Evolutionary conservation across 2,329 filamentous ascomycete species (phyloP).

Genomic region (Ophiocordyceps polyrhachis-furcata): DNA sequence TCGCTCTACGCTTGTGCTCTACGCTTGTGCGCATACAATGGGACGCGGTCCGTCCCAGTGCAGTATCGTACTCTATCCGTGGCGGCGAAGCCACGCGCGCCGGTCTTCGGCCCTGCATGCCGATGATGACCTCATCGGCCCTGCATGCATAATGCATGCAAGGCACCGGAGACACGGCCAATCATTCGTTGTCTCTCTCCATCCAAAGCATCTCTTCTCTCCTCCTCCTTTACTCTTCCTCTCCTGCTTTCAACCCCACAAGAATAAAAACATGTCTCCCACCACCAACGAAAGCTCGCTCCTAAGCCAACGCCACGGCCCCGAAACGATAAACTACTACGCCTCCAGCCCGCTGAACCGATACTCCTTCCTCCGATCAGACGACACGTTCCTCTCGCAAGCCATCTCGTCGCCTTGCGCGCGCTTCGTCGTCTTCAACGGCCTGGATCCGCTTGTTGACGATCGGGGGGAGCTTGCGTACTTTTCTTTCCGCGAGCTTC

Average conservation of each 20-base stretch:
- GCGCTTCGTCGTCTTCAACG: conserved; percentile 59
- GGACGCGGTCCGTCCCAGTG: too few relatives aligned
- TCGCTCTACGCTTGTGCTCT: too few relatives aligned
- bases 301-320: conserved; percentile 60
- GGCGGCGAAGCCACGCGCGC: too few relatives aligned
- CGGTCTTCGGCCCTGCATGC: neutral
- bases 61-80: too few relatives aligned
- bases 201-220: neutral
- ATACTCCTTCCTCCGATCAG: conserved; percentile 56
- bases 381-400: conserved; percentile 48
- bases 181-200: neutral
- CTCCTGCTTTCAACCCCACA: neutral
- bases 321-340: conserved; percentile 71
- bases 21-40: too few relatives aligned
- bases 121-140: neutral
- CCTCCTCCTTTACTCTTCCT: neutral
- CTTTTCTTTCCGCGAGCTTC: conserved; percentile 49
- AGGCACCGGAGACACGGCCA: neutral
- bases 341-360: conserved; percentile 61
- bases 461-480: conserved; percentile 43
- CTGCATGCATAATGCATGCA: neutral
- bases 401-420: conserved; percentile 49
- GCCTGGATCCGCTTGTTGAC: conserved; percentile 53
- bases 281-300: conserved; percentile 28
- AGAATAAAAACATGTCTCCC: conserved; percentile 9